These are phyloP conservation scores for Agarophyton chilense DNA, from an alignment of 23 red algal species.

Conservation along the genomic window DNA sequence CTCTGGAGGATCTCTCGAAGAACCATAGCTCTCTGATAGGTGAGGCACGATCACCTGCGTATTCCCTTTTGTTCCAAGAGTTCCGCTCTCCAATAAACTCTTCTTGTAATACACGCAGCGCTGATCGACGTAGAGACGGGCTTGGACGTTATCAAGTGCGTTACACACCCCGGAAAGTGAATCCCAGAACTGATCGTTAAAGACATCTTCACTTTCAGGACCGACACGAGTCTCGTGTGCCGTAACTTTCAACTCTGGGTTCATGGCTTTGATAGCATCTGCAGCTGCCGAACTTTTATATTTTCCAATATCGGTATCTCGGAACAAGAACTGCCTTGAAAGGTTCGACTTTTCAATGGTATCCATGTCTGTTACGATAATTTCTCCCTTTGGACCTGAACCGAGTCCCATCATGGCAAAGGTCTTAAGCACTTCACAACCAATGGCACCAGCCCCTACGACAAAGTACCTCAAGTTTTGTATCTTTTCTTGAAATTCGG, in stretches of 20 bases:
- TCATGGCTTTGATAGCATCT: conserved; percentile 76
- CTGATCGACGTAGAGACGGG: conserved; percentile 97
- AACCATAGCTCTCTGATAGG: conserved; percentile 93
- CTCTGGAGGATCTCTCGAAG: conserved; percentile 97
- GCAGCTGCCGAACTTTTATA: conserved; percentile 89
- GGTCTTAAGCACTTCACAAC: conserved; percentile 94
- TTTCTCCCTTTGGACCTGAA: conserved; percentile 58
- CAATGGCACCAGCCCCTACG: conserved; percentile 98
- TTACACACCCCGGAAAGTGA: conserved; percentile 92
- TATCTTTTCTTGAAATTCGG: conserved; percentile 74
- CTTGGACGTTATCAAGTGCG: conserved; percentile 98
- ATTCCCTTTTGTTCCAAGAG: conserved; percentile 98
- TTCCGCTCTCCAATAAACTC: conserved; percentile 93
- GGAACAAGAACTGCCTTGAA: conserved; percentile 96
- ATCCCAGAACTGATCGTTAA: conserved; percentile 98
- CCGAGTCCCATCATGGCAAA: conserved; percentile 99
- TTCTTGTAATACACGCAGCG: conserved; percentile 98
- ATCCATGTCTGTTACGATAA: conserved; percentile 99
- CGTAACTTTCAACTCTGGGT: conserved; percentile 75
- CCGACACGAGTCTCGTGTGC: conserved; percentile 87
- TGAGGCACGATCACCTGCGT: conserved; percentile 95
- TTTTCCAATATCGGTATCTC: conserved; percentile 92
- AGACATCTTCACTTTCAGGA: conserved; percentile 89
- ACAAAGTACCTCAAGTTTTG: conserved; percentile 88
- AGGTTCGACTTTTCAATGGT: conserved; percentile 97